A percentile compares a stretch with the other conserved stretches of the same genome.
Conservation (phyloP, 306 rosid species). For the Macrotyloma uniflorum region DNA sequence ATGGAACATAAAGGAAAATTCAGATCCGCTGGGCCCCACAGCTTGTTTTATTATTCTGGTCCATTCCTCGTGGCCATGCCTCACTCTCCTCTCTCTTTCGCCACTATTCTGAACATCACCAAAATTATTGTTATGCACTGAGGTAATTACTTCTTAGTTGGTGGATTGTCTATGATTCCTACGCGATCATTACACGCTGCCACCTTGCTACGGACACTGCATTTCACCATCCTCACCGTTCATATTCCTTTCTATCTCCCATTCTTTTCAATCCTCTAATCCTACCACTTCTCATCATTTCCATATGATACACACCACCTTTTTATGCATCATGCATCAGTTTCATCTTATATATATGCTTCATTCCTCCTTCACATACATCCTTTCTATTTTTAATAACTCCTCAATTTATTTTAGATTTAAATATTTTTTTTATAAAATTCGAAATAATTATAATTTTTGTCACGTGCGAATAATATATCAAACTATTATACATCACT, state of each 20-base stretch:
- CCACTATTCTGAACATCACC: background rate
- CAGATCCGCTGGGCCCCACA: conserved; percentile 9
- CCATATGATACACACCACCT: too few species aligned
- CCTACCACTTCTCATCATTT: background rate
- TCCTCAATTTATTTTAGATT: too few species aligned
- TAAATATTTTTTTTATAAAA: too few species aligned
- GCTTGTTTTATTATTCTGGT: conserved; percentile 11
- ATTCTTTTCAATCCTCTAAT: background rate
- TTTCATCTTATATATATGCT: too few species aligned
- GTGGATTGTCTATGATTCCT: conserved; percentile 14
- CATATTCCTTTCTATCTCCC: background rate
- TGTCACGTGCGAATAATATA: too few species aligned
- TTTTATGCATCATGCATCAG: too few species aligned
- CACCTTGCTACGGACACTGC: conserved; percentile 7
- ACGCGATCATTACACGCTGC: conserved; percentile 10
- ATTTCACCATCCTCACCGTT: background rate
- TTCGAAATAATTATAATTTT: too few species aligned
- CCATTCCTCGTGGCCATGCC: conserved; percentile 5
- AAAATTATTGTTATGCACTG: too few species aligned
- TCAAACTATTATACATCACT: too few species aligned
- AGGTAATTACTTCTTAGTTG: too few species aligned
- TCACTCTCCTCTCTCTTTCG: background rate
- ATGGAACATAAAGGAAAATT: background rate
- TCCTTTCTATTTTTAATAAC: too few species aligned
- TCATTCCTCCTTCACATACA: too few species aligned